Evolutionary conservation across 2,329 filamentous ascomycete species (phyloP).

Genomic region (Rhexocercosporidium sp.): DNA sequence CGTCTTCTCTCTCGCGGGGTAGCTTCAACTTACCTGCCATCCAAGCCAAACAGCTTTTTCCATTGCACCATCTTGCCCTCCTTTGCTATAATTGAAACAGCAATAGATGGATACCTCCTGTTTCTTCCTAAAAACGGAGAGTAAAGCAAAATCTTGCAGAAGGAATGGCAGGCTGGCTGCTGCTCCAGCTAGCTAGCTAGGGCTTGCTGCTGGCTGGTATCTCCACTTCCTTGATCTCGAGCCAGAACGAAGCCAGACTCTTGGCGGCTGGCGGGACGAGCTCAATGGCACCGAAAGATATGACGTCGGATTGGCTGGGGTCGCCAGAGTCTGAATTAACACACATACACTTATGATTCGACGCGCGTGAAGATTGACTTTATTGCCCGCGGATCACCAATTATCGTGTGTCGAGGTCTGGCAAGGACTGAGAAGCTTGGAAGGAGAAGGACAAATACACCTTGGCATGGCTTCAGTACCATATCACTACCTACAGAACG

Average conservation of each 20-base stretch:
- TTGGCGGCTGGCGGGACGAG: neutral
- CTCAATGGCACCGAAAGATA: neutral
- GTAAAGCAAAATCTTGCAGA: neutral
- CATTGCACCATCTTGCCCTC: conserved; percentile 37
- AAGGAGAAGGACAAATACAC: neutral
- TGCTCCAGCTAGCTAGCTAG: too few species aligned
- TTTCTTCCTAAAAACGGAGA: neutral
- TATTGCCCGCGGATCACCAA: neutral
- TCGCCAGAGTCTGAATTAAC: too few species aligned
- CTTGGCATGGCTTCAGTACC: neutral
- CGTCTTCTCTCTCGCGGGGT: conserved; percentile 14
- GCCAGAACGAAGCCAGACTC: neutral
- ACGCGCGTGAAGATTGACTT: neutral
- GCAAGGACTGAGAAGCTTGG: neutral
- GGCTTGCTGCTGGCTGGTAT: neutral
- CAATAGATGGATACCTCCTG: neutral
- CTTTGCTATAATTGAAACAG: neutral
- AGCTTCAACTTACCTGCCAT: conserved; percentile 33
- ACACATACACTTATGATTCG: neutral
- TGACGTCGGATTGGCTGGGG: conserved; percentile 6
- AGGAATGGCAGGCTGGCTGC: neutral
- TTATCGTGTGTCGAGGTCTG: neutral
- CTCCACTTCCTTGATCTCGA: conserved; percentile 24
- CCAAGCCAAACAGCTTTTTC: conserved; percentile 40
- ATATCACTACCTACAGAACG: too few species aligned